These are phyloP conservation scores for Cyberlindnera maclurae DNA, from an alignment of 805 yeast genomes.

Conservation along the genomic window DNA sequence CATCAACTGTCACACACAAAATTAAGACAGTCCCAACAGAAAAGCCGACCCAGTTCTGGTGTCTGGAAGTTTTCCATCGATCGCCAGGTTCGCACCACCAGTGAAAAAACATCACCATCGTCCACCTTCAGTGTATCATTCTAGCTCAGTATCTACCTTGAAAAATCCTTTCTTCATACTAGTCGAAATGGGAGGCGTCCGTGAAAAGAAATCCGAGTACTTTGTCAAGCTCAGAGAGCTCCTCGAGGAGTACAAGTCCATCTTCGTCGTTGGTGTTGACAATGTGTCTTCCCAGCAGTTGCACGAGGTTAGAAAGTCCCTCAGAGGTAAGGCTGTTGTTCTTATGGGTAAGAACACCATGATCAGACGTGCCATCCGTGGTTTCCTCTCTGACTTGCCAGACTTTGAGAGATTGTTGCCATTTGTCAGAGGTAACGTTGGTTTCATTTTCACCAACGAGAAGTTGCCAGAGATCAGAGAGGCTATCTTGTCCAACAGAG, in stretches of 20 bases:
- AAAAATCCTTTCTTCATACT: slow-evolving; percentile 77
- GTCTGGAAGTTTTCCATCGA: too few species aligned
- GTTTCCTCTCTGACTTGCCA: slow-evolving; percentile 88
- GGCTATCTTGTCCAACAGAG: slow-evolving; percentile 80
- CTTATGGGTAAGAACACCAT: slow-evolving; percentile 99
- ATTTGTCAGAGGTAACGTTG: slow-evolving; percentile 95
- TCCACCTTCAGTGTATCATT: neutral
- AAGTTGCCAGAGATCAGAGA: slow-evolving; percentile 93
- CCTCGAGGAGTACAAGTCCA: slow-evolving; percentile 94
- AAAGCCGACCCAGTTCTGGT: too few species aligned
- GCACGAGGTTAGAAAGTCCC: slow-evolving; percentile 98
- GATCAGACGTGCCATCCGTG: slow-evolving; percentile 99
- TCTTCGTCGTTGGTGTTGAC: slow-evolving; percentile 99
- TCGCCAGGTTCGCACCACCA: neutral
- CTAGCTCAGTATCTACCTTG: slow-evolving; percentile 42
- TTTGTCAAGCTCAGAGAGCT: slow-evolving; percentile 91
- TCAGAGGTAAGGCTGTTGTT: slow-evolving; percentile 92
- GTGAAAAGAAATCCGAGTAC: slow-evolving; percentile 95
- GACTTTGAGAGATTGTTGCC: slow-evolving; percentile 94
- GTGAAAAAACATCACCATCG: slow-evolving; percentile 3
- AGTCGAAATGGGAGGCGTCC: slow-evolving; percentile 99
- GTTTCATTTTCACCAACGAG: slow-evolving; percentile 98
- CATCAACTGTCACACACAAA: neutral
- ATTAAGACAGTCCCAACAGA: neutral
- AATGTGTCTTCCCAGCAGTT: slow-evolving; percentile 99